These are phyloP conservation scores for Nakaseomyces bracarensis DNA, from an alignment of 1,139 yeast species.

Conservation along the genomic window DNA sequence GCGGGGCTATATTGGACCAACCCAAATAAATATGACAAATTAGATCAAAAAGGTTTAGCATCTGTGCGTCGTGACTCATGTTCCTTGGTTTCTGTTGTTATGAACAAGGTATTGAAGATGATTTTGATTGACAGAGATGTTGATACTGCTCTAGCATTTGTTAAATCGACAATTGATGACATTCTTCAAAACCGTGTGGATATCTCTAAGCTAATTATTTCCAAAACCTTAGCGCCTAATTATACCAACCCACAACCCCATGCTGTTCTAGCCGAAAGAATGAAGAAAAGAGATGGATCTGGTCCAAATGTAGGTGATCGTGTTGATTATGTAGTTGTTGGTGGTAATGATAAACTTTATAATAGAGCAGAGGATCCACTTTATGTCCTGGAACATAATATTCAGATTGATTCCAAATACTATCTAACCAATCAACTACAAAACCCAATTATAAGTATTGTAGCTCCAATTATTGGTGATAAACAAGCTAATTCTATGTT, in stretches of 20 bases:
- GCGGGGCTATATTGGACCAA: conserved; percentile 97
- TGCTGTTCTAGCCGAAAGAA: conserved; percentile 89
- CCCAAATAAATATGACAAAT: conserved; percentile 82
- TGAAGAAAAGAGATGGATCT: conserved; percentile 93
- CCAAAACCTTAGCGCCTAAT: conserved; percentile 86
- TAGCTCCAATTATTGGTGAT: conserved; percentile 92
- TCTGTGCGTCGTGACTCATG: conserved; percentile 98
- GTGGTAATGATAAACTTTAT: conserved; percentile 81
- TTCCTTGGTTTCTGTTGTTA: conserved; percentile 85
- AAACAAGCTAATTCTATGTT: conserved; percentile 68
- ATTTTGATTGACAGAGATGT: conserved; percentile 87
- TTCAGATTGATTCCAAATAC: conserved; percentile 92
- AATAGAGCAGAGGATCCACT: conserved; percentile 97
- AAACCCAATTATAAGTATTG: conserved; percentile 87
- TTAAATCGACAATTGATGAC: conserved; percentile 82
- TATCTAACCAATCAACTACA: conserved; percentile 88
- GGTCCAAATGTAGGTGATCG: conserved; percentile 97
- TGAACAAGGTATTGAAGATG: conserved; percentile 79
- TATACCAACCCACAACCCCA: conserved; percentile 97
- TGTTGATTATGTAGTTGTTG: conserved; percentile 92
- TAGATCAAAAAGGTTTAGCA: conserved; percentile 98
- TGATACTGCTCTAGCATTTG: conserved; percentile 76
- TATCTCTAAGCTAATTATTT: conserved; percentile 85
- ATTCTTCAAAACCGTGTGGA: conserved; percentile 85
- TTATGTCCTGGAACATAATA: conserved; percentile 80